These are phyloP conservation scores for Bjerkandera adusta DNA, from an alignment of 1,284 basidiomycete species.

Conservation along the genomic window DNA sequence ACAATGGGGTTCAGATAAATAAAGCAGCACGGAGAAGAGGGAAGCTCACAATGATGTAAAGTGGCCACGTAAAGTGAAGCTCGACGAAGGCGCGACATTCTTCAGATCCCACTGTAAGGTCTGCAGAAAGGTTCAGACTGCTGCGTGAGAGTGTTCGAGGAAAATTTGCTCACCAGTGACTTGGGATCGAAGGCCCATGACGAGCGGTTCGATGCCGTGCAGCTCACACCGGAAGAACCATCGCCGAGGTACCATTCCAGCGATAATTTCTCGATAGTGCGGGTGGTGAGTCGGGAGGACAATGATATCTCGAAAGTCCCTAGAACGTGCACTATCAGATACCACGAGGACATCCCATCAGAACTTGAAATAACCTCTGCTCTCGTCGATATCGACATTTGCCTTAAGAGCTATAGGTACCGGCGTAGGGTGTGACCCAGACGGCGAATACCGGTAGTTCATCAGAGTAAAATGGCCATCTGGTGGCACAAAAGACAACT, in stretches of 20 bases:
- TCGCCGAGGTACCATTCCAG: conserved; percentile 76
- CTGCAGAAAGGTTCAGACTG: conserved; percentile 39
- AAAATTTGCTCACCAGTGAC: conserved; percentile 51
- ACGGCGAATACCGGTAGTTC: conserved; percentile 70
- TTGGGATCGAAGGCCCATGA: conserved; percentile 80
- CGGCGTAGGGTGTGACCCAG: conserved; percentile 44
- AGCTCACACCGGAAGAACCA: conserved; percentile 65
- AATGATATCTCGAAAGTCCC: conserved; percentile 73
- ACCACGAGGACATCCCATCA: conserved; percentile 1
- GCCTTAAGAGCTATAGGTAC: conserved; percentile 70
- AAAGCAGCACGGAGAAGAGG: conserved; percentile 6
- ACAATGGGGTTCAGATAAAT: conserved; percentile 1
- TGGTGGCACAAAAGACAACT: conserved; percentile 91
- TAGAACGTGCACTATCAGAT: conserved; percentile 28
- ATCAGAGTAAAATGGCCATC: conserved; percentile 89
- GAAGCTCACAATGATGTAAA: conserved; percentile 63
- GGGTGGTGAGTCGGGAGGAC: conserved; percentile 62
- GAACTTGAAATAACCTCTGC: conserved; percentile 49
- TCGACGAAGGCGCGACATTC: conserved; percentile 65
- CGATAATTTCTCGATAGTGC: conserved; percentile 67
- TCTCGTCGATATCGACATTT: conserved; percentile 55
- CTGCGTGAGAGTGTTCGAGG: background rate
- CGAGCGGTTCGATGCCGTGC: conserved; percentile 60
- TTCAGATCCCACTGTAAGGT: conserved; percentile 76
- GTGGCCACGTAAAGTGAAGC: conserved; percentile 74